Evolutionary conservation across 441 rosid species (phyloP).

Genomic region (Adansonia gregorii): DNA sequence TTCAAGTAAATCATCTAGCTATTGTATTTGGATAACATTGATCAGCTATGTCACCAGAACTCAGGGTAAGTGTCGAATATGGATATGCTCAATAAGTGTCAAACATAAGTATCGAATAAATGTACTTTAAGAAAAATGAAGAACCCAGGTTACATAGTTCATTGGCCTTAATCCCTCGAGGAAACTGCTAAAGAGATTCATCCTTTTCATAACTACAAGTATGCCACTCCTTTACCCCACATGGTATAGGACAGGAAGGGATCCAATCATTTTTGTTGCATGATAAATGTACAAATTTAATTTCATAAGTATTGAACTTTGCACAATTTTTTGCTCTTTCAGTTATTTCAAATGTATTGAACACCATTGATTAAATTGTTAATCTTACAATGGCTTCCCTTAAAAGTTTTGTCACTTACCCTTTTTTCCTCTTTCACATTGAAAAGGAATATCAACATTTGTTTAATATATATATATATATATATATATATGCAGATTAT

Average conservation of each 20-base stretch:
- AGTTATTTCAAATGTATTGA: not conserved
- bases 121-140: too few species aligned
- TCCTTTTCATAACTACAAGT: not conserved
- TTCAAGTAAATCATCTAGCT: not conserved
- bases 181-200: not conserved
- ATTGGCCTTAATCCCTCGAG: not conserved
- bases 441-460: not conserved
- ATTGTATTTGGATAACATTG: not conserved
- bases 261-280: not conserved
- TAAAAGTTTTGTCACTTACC: not conserved
- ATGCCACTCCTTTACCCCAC: not conserved
- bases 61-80: too few species aligned
- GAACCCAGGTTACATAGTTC: too few species aligned
- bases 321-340: not conserved
- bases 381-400: not conserved
- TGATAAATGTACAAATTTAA: not conserved
- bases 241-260: not conserved
- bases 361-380: not conserved
- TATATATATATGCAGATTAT: slow-evolving; percentile 52
- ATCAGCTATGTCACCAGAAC: not conserved
- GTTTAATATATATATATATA: slow-evolving; percentile 6
- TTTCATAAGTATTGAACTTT: not conserved
- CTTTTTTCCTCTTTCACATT: not conserved
- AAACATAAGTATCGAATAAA: too few species aligned
- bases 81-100: too few species aligned